Percentiles rank a stretch among this genome's conserved stretches.
These are phyloP conservation scores for Orbilia quercus DNA, from an alignment of 2,329 filamentous ascomycete genomes.

Conservation along the genomic window DNA sequence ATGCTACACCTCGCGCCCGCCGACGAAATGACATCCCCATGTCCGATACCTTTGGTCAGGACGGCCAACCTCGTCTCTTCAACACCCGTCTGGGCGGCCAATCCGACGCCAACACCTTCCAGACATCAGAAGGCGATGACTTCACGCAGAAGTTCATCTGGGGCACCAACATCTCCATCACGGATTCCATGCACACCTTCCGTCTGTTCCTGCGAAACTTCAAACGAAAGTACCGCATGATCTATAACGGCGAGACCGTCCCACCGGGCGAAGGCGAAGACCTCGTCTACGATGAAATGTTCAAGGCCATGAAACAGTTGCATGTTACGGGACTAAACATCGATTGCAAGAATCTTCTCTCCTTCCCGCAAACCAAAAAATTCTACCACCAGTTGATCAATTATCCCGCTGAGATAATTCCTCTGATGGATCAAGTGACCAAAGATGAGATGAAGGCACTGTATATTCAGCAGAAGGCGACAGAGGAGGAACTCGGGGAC, in stretches of 20 bases:
- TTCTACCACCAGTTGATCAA: constrained; percentile 94
- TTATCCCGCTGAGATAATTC: constrained; percentile 95
- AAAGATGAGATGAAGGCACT: constrained; percentile 94
- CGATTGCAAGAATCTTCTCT: constrained; percentile 86
- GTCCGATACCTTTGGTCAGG: constrained; percentile 62
- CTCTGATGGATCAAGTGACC: constrained; percentile 92
- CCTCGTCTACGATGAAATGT: constrained; percentile 83
- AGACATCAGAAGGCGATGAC: constrained; percentile 77
- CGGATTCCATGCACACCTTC: constrained; percentile 86
- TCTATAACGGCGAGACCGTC: constrained; percentile 83
- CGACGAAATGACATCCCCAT: constrained; percentile 60
- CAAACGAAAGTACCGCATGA: constrained; percentile 92
- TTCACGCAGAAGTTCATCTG: constrained; percentile 86
- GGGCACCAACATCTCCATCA: constrained; percentile 96
- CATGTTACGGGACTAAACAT: constrained; percentile 86
- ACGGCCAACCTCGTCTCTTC: constrained; percentile 71
- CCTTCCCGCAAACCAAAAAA: constrained; percentile 91
- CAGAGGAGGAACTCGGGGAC: constrained; percentile 68
- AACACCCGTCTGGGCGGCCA: constrained; percentile 71
- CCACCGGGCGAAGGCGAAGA: constrained; percentile 77
- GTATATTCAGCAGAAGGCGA: constrained; percentile 72
- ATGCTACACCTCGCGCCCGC: constrained; percentile 41
- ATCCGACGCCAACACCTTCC: constrained; percentile 75
- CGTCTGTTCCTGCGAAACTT: constrained; percentile 94
- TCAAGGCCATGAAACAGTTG: constrained; percentile 90